Base-by-base conservation (phyloP, 108 stramenopile species). In the Skeletonema tropicum region DNA sequence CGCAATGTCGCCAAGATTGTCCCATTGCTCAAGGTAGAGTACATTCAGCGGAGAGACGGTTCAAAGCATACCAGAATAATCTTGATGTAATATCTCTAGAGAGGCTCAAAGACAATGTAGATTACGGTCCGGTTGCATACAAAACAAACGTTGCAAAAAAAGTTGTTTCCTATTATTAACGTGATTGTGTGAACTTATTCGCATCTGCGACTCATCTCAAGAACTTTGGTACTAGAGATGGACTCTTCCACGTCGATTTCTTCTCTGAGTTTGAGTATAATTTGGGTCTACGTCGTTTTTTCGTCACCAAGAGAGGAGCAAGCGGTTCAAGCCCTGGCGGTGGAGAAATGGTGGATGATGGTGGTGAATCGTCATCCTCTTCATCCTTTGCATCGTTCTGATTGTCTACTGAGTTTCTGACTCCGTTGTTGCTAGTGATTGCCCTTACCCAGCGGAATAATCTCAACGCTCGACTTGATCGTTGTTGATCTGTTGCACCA, bases 401-500 rank as follows among this genome's bases (percentile, higher is more conserved):
- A 38, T 11, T 38, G 38, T 38, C 10, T 9, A 9, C 8, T 38
- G 38, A 11, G 9, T 9, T 52, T 14, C 21, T 7, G 52, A 23
- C 52, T 23, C 8, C 23, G 8, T 52, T 52, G 21, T 19, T 52
- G 52, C 8, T 23, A 25, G 19, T 48, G 48, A 23, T 52, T 9
- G 52, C 8, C 52, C 52, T 1, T 52, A 5, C 19, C 52, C 52
- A 52, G 2, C 21, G 23, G 19, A 52, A 52, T 19, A 52, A 52
- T 25, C 52, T 52, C 21, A 23, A 52, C 14, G 52, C 52, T 52
- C 52, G 52, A 25, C 52, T 52, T 9, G 52, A 21, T 52, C 52
- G 52, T 23, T 25, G 52, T 25, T 25, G 52, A 3, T 42, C 45
- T 11, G 25, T 35, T 55, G 72, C 72, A 13, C 72, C 72, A 11